Conservation (phyloP, 2,329 filamentous ascomycete species). For the Alternaria consortialis region DNA sequence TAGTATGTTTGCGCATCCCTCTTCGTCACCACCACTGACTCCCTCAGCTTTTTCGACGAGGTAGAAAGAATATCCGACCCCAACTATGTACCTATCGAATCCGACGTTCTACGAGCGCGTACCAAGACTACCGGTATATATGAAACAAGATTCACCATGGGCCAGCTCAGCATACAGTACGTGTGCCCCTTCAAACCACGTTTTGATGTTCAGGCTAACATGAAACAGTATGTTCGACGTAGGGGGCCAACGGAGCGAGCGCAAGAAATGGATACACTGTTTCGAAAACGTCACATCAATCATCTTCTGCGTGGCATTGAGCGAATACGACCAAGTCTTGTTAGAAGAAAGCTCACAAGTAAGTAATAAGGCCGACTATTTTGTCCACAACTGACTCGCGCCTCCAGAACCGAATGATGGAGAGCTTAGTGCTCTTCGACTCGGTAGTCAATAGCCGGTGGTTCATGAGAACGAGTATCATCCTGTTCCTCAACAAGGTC, state of each 20-base stretch:
- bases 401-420: constrained; percentile 96
- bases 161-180: constrained; percentile 97
- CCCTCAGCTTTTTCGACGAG: constrained; percentile 89
- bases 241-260: constrained; percentile 93
- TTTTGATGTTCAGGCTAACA: constrained; percentile 36
- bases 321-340: constrained; percentile 97
- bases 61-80: constrained; percentile 81
- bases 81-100: constrained; percentile 91
- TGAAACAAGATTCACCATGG: constrained; percentile 98
- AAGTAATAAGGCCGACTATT: constrained; percentile 47
- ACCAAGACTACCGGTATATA: constrained; percentile 99
- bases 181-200: constrained; percentile 48
- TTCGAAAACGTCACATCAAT: constrained; percentile 99
- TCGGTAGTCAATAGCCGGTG: constrained; percentile 98
- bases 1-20: constrained; percentile 71
- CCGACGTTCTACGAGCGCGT: constrained; percentile 92
- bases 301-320: constrained; percentile 97
- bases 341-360: constrained; percentile 98
- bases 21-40: constrained; percentile 21
- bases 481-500: constrained; percentile 98
- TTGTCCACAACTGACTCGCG: constrained; percentile 33
- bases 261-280: constrained; percentile 99
- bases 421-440: constrained; percentile 94
- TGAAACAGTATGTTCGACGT: constrained; percentile 94
- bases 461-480: constrained; percentile 99